phyloP scores from a whole-genome alignment of 768 basidiomycete species.

The Kockovaella imperatae region DNA sequence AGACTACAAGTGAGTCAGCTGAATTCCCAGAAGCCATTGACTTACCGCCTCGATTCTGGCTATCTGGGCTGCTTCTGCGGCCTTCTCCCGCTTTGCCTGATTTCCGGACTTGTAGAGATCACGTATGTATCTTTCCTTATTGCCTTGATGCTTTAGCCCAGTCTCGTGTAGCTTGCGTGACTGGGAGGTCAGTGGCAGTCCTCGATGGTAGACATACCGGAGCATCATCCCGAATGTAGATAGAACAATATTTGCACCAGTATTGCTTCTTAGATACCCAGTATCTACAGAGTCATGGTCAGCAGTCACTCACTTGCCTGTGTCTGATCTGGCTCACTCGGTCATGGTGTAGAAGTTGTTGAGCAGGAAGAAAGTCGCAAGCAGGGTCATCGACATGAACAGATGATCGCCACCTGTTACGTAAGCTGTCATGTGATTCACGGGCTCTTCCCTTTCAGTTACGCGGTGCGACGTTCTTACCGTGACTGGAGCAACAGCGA shows the following conservation, averaged over 20 bases:
- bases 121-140: slow-evolving; percentile 82
- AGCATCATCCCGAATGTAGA: slow-evolving; percentile 90
- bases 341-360: slow-evolving; percentile 17
- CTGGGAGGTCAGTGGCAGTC: slow-evolving; percentile 47
- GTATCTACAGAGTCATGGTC: slow-evolving; percentile 28
- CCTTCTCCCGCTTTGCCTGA: slow-evolving; percentile 42
- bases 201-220: slow-evolving; percentile 40
- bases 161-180: slow-evolving; percentile 86
- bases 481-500: no score
- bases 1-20: neutral
- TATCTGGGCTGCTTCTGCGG: slow-evolving; percentile 76
- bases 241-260: slow-evolving; percentile 94
- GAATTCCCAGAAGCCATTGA: slow-evolving; percentile 1
- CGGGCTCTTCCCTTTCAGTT: no score
- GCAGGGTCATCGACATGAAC: no score
- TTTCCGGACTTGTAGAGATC: slow-evolving; percentile 85
- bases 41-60: slow-evolving; percentile 68
- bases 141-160: slow-evolving; percentile 88
- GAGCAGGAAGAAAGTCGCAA: no score
- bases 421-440: no score
- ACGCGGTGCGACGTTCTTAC: no score
- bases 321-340: slow-evolving; percentile 18
- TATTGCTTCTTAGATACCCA: slow-evolving; percentile 51
- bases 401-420: no score
- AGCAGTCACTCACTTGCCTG: neutral